phyloP scores from a whole-genome alignment of 176 grass and related monocot species.

The Lolium perenne region DNA sequence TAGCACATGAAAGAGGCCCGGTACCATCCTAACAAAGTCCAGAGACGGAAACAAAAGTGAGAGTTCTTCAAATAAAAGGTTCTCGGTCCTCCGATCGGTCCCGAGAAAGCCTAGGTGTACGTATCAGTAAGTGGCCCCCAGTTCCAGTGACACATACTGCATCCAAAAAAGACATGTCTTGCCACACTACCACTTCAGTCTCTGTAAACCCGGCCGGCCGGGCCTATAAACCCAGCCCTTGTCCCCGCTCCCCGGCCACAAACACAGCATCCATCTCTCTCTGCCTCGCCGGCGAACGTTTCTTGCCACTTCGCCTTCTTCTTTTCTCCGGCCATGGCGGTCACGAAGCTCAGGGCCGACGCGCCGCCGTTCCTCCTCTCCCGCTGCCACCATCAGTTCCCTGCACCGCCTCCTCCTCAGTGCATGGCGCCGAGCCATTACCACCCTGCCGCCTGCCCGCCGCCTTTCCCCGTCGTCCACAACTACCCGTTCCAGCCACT shows the following conservation, averaged over 20 bases:
- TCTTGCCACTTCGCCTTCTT: neutral
- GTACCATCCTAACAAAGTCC: too few species aligned
- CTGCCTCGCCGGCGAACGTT: neutral
- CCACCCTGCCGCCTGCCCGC: neutral
- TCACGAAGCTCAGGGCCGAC: conserved; percentile 46
- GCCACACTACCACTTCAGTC: too few species aligned
- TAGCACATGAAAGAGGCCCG: too few species aligned
- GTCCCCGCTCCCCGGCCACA: conserved; percentile 1
- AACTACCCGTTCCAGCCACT: neutral
- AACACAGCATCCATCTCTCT: neutral
- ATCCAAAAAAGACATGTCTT: neutral
- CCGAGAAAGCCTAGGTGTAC: too few species aligned
- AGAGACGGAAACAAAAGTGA: too few species aligned
- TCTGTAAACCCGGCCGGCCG: conserved; percentile 26
- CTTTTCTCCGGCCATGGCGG: conserved; percentile 18
- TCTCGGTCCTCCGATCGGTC: too few species aligned
- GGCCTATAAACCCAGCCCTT: conserved; percentile 27
- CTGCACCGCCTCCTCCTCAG: neutral
- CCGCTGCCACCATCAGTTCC: neutral
- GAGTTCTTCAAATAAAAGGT: too few species aligned
- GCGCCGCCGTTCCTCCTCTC: conserved; percentile 38
- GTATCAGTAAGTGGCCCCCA: neutral
- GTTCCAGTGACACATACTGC: neutral
- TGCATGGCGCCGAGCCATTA: neutral
- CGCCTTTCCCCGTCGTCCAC: neutral